Conservation (phyloP, 2,329 filamentous ascomycete genomes). For the Apiospora aurea region DNA sequence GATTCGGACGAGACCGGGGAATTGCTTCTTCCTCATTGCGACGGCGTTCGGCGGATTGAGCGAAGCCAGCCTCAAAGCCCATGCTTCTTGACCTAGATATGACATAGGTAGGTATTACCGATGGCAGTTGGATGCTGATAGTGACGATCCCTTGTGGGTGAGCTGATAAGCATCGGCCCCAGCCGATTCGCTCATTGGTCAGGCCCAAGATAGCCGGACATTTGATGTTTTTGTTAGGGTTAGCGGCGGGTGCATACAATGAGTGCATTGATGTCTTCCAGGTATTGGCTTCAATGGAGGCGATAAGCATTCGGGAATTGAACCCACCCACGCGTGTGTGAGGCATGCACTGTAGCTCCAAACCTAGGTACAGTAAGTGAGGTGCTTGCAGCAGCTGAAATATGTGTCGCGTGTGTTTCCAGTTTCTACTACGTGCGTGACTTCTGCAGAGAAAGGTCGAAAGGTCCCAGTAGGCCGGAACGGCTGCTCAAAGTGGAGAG, state of each 20-base stretch:
- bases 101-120: slow-evolving; percentile 4
- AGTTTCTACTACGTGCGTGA: not conserved
- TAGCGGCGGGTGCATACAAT: not conserved
- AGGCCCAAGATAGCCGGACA: slow-evolving; percentile 7
- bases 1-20: not conserved
- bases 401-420: slow-evolving; percentile 4
- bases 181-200: slow-evolving; percentile 8
- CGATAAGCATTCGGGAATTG: not conserved
- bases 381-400: not conserved
- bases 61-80: not conserved
- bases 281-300: not conserved
- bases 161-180: slow-evolving; percentile 16
- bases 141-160: not conserved
- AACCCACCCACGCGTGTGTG: not conserved
- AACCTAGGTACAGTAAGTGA: not conserved
- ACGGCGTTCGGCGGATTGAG: slow-evolving; percentile 5
- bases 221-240: not conserved
- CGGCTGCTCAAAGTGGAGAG: not conserved
- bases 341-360: not conserved
- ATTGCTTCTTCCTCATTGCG: not conserved
- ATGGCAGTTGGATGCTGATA: not conserved
- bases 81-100: slow-evolving; percentile 6
- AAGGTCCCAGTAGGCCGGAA: slow-evolving; percentile 2
- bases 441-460: not conserved
- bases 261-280: not conserved